These are phyloP conservation scores for Salix exigua DNA, from an alignment of 345 rosid species.

Conservation along the genomic window DNA sequence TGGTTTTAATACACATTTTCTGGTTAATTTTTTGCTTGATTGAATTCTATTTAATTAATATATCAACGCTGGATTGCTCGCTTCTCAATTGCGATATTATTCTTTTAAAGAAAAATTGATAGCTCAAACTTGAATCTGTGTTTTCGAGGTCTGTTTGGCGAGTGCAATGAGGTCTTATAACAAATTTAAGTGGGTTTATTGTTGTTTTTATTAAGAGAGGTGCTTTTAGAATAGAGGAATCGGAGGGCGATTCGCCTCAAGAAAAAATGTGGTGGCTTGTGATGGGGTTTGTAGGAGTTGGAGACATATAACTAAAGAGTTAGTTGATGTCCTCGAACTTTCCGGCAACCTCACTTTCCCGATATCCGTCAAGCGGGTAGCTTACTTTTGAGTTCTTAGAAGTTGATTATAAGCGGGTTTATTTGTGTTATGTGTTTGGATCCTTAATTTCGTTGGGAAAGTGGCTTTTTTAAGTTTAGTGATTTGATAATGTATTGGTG, in stretches of 20 bases:
- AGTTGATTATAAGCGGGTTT: neutral
- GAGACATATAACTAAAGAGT: conserved; percentile 26
- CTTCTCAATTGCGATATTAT: too few relatives aligned
- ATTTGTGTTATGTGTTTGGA: neutral
- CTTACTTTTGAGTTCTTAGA: neutral
- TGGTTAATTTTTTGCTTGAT: too few relatives aligned
- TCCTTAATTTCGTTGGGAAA: neutral
- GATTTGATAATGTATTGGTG: neutral
- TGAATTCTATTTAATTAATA: too few relatives aligned
- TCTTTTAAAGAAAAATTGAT: too few relatives aligned
- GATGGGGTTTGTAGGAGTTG: conserved; percentile 34
- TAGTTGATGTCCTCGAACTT: conserved; percentile 27
- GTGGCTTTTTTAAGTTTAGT: neutral
- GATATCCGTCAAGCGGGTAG: conserved; percentile 30
- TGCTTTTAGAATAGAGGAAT: conserved; percentile 27
- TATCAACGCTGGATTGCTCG: too few relatives aligned
- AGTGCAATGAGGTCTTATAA: too few relatives aligned
- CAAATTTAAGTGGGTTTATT: too few relatives aligned
- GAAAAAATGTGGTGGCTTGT: conserved; percentile 33
- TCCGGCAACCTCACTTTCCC: conserved; percentile 29
- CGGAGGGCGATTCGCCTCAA: conserved; percentile 29
- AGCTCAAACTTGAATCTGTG: too few relatives aligned
- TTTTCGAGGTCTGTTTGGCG: too few relatives aligned
- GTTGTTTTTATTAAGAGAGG: conserved; percentile 29
- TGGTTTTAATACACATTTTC: too few relatives aligned